Evolutionary conservation across 176 grass and related monocot species (phyloP).

Genomic region (Ananas comosus): DNA sequence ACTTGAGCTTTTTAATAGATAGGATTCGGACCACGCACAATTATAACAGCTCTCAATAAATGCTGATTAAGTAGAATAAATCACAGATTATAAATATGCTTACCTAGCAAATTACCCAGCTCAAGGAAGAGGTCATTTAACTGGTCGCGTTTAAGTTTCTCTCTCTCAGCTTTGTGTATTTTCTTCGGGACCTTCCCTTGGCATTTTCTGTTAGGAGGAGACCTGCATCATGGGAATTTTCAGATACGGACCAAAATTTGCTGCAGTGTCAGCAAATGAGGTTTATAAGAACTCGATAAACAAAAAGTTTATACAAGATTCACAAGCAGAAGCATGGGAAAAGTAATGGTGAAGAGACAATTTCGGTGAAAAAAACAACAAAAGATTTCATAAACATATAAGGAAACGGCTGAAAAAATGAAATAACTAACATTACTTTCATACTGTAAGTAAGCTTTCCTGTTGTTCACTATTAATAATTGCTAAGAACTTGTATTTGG

Average conservation of each 20-base stretch:
- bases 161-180: conserved; percentile 68
- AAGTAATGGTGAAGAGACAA: not conserved
- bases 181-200: conserved; percentile 55
- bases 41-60: no score
- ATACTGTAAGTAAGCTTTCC: no score
- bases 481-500: no score
- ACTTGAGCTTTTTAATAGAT: no score
- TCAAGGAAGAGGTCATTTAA: conserved; percentile 74
- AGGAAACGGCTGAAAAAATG: no score
- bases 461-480: no score
- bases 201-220: conserved; percentile 25
- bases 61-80: not conserved
- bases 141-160: conserved; percentile 72
- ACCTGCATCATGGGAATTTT: conserved; percentile 31
- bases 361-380: conserved; percentile 5
- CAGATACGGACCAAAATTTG: conserved; percentile 4
- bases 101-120: conserved; percentile 61
- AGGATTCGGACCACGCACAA: no score
- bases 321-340: not conserved
- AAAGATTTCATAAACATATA: not conserved
- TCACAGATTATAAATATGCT: not conserved
- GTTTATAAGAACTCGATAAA: not conserved
- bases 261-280: not conserved
- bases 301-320: not conserved
- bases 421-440: no score